A percentile compares a stretch with the other conserved stretches of the same genome.
These are phyloP conservation scores for Leishmania aethiopica DNA, from an alignment of 208 protist genomes.

Conservation along the genomic window DNA sequence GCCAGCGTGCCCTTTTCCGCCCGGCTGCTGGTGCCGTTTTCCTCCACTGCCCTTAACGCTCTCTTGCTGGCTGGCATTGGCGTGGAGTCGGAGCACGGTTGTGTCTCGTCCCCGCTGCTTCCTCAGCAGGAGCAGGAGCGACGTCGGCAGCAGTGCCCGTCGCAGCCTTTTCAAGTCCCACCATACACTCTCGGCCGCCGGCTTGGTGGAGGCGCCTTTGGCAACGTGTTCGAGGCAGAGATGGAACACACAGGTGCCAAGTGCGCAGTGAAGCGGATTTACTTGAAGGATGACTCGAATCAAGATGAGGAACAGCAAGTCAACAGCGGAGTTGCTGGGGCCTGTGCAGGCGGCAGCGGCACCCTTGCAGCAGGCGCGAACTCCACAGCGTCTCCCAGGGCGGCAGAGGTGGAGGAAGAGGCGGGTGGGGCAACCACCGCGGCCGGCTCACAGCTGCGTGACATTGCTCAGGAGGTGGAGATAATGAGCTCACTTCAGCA, in stretches of 20 bases:
- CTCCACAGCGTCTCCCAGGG: neutral
- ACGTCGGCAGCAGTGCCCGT: constrained; percentile 16
- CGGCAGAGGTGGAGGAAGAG: constrained; percentile 5
- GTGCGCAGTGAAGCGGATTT: constrained; percentile 88
- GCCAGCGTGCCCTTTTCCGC: constrained; percentile 32
- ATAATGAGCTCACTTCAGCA: constrained; percentile 84
- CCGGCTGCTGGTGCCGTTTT: constrained; percentile 55
- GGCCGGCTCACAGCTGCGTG: constrained; percentile 56
- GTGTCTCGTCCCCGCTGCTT: constrained; percentile 19
- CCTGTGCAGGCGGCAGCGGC: neutral
- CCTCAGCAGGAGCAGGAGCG: constrained; percentile 17
- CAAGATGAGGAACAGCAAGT: constrained; percentile 29
- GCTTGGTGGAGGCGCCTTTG: constrained; percentile 77
- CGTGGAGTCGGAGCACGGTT: constrained; percentile 46
- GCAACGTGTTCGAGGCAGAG: constrained; percentile 86
- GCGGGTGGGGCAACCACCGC: constrained; percentile 15
- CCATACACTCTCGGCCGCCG: constrained; percentile 76
- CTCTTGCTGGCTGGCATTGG: constrained; percentile 55
- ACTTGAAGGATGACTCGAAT: constrained; percentile 58
- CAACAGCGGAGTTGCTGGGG: constrained; percentile 6
- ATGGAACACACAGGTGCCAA: constrained; percentile 61
- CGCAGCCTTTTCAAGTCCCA: constrained; percentile 49
- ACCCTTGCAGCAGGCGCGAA: neutral
- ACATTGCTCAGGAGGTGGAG: constrained; percentile 81
- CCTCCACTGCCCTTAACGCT: constrained; percentile 34